A percentile compares a stretch with the other conserved stretches of the same genome.
phyloP scores from a whole-genome alignment of 2,329 filamentous ascomycete genomes.

The Nakataea oryzae region DNA sequence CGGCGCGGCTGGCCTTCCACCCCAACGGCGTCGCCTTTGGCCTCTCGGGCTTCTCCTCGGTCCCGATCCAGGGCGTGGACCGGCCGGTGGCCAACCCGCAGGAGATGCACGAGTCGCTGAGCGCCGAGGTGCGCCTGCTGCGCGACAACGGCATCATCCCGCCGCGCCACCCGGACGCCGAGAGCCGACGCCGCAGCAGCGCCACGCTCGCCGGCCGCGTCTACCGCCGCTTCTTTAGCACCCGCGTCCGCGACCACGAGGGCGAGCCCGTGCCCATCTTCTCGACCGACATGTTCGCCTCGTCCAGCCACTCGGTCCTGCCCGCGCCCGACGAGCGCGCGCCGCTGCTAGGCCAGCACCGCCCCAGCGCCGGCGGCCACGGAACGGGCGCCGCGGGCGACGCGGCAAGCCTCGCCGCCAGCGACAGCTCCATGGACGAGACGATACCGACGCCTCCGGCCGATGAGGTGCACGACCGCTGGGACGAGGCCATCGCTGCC shows the following conservation, averaged over 20 bases:
- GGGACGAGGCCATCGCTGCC: conserved; percentile 39
- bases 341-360: not conserved
- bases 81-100: conserved; percentile 12
- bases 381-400: not conserved
- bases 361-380: not conserved
- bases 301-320: not conserved
- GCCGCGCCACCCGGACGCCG: not conserved
- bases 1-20: conserved; percentile 13
- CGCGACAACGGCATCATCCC: conserved; percentile 7
- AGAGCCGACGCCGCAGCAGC: conserved; percentile 1
- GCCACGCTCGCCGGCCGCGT: conserved; percentile 1
- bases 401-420: not conserved
- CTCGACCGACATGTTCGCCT: not conserved
- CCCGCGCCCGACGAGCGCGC: not conserved
- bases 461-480: conserved; percentile 2
- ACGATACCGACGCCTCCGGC: not conserved
- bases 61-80: conserved; percentile 12
- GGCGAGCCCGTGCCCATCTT: not conserved
- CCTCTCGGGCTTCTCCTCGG: conserved; percentile 9
- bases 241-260: conserved; percentile 5
- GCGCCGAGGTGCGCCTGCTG: conserved; percentile 8
- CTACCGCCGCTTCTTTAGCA: conserved; percentile 7
- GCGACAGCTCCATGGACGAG: not conserved
- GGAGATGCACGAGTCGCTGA: conserved; percentile 13
- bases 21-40: conserved; percentile 13